Evolutionary conservation across 2,329 filamentous ascomycete species (phyloP).

Genomic region (Trichoderma sp.): DNA sequence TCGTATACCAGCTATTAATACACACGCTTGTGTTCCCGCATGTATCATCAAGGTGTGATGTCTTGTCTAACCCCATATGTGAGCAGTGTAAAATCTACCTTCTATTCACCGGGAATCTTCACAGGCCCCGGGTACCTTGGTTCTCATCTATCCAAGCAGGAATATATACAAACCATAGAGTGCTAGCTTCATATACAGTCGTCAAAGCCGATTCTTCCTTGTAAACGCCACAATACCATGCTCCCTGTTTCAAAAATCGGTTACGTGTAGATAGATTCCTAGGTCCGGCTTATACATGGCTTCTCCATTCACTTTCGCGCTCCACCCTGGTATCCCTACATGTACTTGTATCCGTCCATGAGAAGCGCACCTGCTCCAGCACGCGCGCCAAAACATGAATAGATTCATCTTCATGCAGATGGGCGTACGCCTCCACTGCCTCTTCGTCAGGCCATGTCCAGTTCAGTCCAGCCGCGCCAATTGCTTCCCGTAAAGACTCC

Average conservation of each 20-base stretch:
- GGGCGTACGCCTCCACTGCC: constrained; percentile 35
- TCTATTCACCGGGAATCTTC: not conserved
- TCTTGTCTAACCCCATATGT: not conserved
- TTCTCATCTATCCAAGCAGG: not conserved
- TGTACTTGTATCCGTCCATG: not conserved
- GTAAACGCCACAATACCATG: not conserved
- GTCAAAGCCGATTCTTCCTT: not conserved
- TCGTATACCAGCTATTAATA: not conserved
- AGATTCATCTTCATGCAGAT: constrained; percentile 27
- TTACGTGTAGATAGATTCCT: not conserved
- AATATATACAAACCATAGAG: not conserved
- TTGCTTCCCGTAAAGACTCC: constrained; percentile 29
- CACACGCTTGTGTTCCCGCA: not conserved
- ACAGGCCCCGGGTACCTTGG: not conserved
- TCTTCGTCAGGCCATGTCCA: constrained; percentile 41
- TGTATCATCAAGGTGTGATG: not conserved
- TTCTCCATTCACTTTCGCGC: not conserved
- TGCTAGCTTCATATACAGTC: not conserved
- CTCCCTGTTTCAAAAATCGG: not conserved
- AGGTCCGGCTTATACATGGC: not conserved
- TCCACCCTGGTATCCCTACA: constrained; percentile 1
- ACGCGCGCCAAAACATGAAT: constrained; percentile 27
- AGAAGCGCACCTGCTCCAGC: constrained; percentile 24
- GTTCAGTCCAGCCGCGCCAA: constrained; percentile 27
- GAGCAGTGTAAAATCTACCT: not conserved